Evolutionary conservation across 2,329 filamentous ascomycete genomes (phyloP).

Genomic region (Neoascochyta sp.): DNA sequence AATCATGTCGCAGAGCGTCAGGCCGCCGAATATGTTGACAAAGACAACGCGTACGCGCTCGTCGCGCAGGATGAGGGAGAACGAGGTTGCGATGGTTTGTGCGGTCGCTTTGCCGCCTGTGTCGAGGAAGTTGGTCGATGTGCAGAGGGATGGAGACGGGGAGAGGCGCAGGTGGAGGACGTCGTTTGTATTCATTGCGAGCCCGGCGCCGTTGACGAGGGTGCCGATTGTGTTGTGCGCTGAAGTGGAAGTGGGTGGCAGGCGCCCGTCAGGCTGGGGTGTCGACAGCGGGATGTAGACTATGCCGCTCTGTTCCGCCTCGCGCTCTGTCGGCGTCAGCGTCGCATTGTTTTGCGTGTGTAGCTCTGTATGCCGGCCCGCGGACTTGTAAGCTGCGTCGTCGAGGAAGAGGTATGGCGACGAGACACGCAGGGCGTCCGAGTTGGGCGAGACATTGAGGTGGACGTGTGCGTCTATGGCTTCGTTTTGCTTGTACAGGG

Average conservation of each 20-base stretch:
- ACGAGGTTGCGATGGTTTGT: conserved; percentile 73
- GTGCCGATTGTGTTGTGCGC: conserved; percentile 65
- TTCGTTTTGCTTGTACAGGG: conserved; percentile 62
- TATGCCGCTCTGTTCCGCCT: conserved; percentile 67
- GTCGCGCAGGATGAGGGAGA: conserved; percentile 70
- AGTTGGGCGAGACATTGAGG: conserved; percentile 41
- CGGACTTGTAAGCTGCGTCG: conserved; percentile 63
- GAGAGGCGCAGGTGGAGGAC: conserved; percentile 64
- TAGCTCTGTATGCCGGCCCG: conserved; percentile 58
- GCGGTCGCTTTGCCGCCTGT: conserved; percentile 84
- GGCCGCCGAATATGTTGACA: conserved; percentile 67
- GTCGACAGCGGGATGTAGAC: conserved; percentile 65
- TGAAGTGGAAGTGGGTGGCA: conserved; percentile 4
- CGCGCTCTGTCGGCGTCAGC: conserved; percentile 56
- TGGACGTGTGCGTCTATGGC: conserved; percentile 57
- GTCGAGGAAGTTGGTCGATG: conserved; percentile 80
- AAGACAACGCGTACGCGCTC: conserved; percentile 67
- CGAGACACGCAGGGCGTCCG: conserved; percentile 49
- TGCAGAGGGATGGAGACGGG: conserved; percentile 46
- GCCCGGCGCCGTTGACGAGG: conserved; percentile 81
- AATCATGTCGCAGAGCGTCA: conserved; percentile 78
- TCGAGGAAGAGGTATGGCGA: conserved; percentile 63
- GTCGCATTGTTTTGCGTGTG: conserved; percentile 55
- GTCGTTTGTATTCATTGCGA: conserved; percentile 90
- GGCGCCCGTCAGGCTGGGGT: conserved; percentile 7